phyloP scores from a whole-genome alignment of 768 basidiomycete species.

The Amanita rubescens region DNA sequence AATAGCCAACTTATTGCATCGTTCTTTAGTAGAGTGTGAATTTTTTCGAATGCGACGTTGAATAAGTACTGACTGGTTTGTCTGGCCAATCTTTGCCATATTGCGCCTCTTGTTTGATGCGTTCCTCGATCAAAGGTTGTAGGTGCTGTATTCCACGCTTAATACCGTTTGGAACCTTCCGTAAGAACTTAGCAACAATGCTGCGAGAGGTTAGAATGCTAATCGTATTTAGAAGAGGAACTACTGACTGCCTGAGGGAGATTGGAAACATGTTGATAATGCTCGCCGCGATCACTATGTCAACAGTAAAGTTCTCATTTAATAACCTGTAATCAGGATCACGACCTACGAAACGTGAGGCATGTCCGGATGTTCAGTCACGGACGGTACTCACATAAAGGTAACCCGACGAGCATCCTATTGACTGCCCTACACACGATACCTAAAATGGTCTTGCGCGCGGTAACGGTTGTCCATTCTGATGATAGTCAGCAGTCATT shows the following conservation, averaged over 20 bases:
- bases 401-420: slow-evolving; percentile 19
- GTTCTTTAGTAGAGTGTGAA: slow-evolving; percentile 21
- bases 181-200: slow-evolving; percentile 10
- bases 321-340: slow-evolving; percentile 14
- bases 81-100: slow-evolving; percentile 22
- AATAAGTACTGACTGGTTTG: slow-evolving; percentile 19
- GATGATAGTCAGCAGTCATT: neutral
- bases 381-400: slow-evolving; percentile 14
- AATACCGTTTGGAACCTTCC: slow-evolving; percentile 6
- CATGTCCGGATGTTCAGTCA: neutral
- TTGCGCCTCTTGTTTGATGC: slow-evolving; percentile 16
- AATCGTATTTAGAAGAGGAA: neutral
- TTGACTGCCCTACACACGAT: slow-evolving; percentile 16
- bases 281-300: slow-evolving; percentile 13
- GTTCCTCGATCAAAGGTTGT: slow-evolving; percentile 20
- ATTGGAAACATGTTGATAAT: slow-evolving; percentile 19
- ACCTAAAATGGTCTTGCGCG: slow-evolving; percentile 12
- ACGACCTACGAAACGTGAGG: slow-evolving; percentile 12
- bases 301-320: slow-evolving; percentile 11
- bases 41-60: neutral
- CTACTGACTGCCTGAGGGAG: slow-evolving; percentile 16
- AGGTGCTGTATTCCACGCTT: slow-evolving; percentile 16
- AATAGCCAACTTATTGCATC: slow-evolving; percentile 43
- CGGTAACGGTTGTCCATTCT: slow-evolving; percentile 13
- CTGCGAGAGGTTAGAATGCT: slow-evolving; percentile 5